Evolutionary conservation across 331 rosid species (phyloP).

Genomic region (Spiraea crenata): DNA sequence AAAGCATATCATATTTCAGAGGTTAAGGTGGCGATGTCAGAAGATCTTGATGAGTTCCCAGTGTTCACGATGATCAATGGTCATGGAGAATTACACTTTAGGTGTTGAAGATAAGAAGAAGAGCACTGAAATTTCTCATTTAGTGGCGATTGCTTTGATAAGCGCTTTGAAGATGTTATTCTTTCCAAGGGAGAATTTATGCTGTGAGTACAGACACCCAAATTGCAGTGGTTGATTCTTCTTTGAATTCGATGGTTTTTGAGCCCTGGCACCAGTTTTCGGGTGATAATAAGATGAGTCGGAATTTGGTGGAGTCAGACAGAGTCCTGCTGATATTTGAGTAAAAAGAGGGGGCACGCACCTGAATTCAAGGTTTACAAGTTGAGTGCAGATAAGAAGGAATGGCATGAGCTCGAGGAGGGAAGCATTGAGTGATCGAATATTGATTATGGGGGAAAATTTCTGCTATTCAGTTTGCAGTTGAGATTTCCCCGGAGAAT

Average conservation of each 20-base stretch:
- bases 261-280: neutral
- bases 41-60: too few species aligned
- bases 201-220: neutral
- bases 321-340: neutral
- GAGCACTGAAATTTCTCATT: neutral
- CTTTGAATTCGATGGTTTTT: too few species aligned
- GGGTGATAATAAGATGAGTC: neutral
- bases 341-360: too few species aligned
- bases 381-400: neutral
- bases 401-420: neutral
- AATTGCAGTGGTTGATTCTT: conserved; percentile 3
- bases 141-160: too few species aligned
- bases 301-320: neutral
- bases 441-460: neutral
- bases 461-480: conserved; percentile 14
- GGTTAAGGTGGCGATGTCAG: too few species aligned
- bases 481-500: conserved; percentile 9
- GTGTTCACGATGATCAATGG: too few species aligned
- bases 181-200: conserved; percentile 4
- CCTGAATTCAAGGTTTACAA: neutral
- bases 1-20: too few species aligned
- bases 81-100: too few species aligned
- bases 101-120: too few species aligned
- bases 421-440: neutral
- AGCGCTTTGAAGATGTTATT: neutral